Base-by-base conservation (phyloP, 2,329 filamentous ascomycete species). In the Thermomyces lanuginosus region DNA sequence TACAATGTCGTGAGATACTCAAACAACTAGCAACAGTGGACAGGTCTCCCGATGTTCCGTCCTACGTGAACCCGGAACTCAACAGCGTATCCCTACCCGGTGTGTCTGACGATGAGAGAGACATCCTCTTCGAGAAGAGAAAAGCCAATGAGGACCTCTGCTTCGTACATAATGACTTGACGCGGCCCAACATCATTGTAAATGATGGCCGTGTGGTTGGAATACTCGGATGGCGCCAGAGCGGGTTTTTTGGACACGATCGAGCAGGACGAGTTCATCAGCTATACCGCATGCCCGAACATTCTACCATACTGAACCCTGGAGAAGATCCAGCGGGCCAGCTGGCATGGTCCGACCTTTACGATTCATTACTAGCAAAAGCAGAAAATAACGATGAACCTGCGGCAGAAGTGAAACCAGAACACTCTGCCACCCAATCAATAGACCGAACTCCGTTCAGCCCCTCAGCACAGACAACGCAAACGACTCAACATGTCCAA, bases 161-260 rank as follows among this genome's bases (percentile, higher is more conserved):
- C 16, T 34, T 56, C 4, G 43, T 45, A 6, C 53, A 57, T 36
- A 56, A 56, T 28, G 39, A 53, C 25, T 37, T 57, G 39, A 30
- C 41, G 8, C 44, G 40, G 11, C 43, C 46, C 5, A 56, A 56
- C 33, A 45, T 56, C 5, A 44, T 56, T 18, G 44, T 56, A 15
- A 43, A 51, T 10, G 36, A 51, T 25, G 46, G 43, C 32, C 44
- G 39, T 21, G 42, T 56, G 13, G 48, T 56, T 24, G 53, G 52
- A 11, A 39, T 56, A 14, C 34, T 42, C 22, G 50, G 48, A n/a
- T 57, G 53, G 53, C 41, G 45, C 28, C 41, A 51, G 28, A 45
- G 51, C 23, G 53, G 53, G 21, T 55, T 47, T 28, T 57, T 57
- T 36, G 51, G 51, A 9, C 40, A 44, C 21, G 36, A 44, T 19